These are phyloP conservation scores for Casuarina equisetifolia DNA, from an alignment of 306 rosid species.

Conservation along the genomic window DNA sequence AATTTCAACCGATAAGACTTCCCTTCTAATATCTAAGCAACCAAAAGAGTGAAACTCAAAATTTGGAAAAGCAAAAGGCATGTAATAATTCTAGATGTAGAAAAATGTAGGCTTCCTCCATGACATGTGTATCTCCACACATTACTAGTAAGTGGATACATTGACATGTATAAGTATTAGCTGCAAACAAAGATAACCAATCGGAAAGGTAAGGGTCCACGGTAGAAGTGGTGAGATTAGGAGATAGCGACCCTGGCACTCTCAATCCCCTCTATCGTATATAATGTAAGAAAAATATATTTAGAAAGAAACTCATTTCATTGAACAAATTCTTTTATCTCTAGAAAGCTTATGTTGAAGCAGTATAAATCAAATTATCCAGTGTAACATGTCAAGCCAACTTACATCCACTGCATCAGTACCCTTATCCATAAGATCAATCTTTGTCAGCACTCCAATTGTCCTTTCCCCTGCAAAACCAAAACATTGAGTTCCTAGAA, in stretches of 20 bases:
- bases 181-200: neutral
- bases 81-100: neutral
- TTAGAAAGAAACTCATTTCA: neutral
- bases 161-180: neutral
- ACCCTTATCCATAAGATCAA: conserved; percentile 99
- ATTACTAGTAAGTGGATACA: neutral
- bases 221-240: neutral
- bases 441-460: conserved; percentile 89
- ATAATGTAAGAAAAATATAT: neutral
- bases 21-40: conserved; percentile 78
- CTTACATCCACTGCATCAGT: conserved; percentile 97
- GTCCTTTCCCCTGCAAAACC: conserved; percentile 83
- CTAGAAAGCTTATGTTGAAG: conserved; percentile 9
- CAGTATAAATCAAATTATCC: conserved; percentile 13
- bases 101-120: neutral
- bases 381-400: conserved; percentile 15
- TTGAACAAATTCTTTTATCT: neutral
- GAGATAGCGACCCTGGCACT: neutral
- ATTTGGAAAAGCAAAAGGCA: conserved; percentile 5
- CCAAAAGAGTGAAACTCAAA: conserved; percentile 24
- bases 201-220: neutral
- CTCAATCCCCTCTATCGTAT: neutral
- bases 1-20: conserved; percentile 72
- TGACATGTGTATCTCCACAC: neutral
- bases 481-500: conserved; percentile 20